A percentile compares a stretch with the other conserved stretches of the same genome.
phyloP scores from a whole-genome alignment of 805 yeast species.

The Pichia pseudocactophila region DNA sequence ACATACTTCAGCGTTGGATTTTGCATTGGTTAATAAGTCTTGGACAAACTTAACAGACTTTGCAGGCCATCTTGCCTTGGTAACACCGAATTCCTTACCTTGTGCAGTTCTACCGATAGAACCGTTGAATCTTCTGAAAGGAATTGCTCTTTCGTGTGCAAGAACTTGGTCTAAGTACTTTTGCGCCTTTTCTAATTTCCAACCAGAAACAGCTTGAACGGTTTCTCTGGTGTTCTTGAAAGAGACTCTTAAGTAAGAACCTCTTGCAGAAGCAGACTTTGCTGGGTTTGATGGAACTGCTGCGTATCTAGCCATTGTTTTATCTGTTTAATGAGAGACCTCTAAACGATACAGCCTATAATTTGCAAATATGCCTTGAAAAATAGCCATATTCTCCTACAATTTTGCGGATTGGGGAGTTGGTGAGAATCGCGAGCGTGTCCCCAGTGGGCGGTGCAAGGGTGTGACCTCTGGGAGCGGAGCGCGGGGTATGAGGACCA shows the following conservation, averaged over 20 bases:
- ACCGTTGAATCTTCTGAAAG: constrained; percentile 96
- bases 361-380: constrained; percentile 2
- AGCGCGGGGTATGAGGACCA: background rate
- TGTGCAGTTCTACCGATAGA: constrained; percentile 99
- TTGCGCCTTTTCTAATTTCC: constrained; percentile 95
- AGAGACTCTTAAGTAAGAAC: constrained; percentile 98
- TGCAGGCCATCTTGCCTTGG: constrained; percentile 99
- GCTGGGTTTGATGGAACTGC: constrained; percentile 99
- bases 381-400: background rate
- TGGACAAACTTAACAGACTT: constrained; percentile 94
- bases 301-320: constrained; percentile 96
- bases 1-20: constrained; percentile 90
- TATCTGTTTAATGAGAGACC: constrained; percentile 6
- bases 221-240: constrained; percentile 99
- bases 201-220: constrained; percentile 96
- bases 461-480: background rate
- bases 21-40: constrained; percentile 94
- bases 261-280: constrained; percentile 98
- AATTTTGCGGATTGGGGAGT: no score
- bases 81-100: constrained; percentile 99
- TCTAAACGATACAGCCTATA: no score
- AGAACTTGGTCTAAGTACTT: constrained; percentile 90
- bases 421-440: no score
- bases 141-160: constrained; percentile 98
- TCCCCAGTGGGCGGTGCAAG: background rate